Conservation (phyloP, 768 basidiomycete species). For the Tricholoma hemisulphureum region DNA sequence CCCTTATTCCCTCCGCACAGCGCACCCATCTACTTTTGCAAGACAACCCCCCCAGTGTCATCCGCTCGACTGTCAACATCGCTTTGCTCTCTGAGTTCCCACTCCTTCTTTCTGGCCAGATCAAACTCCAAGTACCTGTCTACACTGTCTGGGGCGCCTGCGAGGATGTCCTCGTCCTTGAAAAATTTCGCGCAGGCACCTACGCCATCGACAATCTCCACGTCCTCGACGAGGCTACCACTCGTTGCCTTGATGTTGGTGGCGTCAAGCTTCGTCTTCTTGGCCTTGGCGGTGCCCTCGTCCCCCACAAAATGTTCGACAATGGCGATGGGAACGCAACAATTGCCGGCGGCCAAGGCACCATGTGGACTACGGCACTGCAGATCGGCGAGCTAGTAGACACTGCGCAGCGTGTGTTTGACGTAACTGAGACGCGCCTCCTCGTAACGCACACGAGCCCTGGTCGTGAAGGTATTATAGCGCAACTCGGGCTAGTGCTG, state of each 20-base stretch:
- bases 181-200: slow-evolving; percentile 83
- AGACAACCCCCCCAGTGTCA: slow-evolving; percentile 63
- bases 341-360: slow-evolving; percentile 97
- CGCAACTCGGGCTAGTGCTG: slow-evolving; percentile 84
- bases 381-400: slow-evolving; percentile 98
- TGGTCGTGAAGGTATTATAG: slow-evolving; percentile 88
- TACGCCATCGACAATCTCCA: slow-evolving; percentile 89
- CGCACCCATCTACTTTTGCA: slow-evolving; percentile 73
- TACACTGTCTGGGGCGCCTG: slow-evolving; percentile 98
- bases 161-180: slow-evolving; percentile 90
- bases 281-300: slow-evolving; percentile 94
- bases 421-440: slow-evolving; percentile 89
- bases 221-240: slow-evolving; percentile 94
- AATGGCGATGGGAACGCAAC: slow-evolving; percentile 92
- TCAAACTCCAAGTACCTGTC: slow-evolving; percentile 90
- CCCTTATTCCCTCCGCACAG: slow-evolving; percentile 82
- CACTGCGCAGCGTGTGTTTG: slow-evolving; percentile 92
- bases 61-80: slow-evolving; percentile 74
- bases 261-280: slow-evolving; percentile 91
- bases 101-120: slow-evolving; percentile 81
- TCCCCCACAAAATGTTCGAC: slow-evolving; percentile 92
- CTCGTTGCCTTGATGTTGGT: slow-evolving; percentile 85
- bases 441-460: slow-evolving; percentile 91
- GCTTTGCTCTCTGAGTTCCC: slow-evolving; percentile 93
- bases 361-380: slow-evolving; percentile 97